These are phyloP conservation scores for Nitzschia palea DNA, from an alignment of 108 stramenopile species.

Conservation along the genomic window DNA sequence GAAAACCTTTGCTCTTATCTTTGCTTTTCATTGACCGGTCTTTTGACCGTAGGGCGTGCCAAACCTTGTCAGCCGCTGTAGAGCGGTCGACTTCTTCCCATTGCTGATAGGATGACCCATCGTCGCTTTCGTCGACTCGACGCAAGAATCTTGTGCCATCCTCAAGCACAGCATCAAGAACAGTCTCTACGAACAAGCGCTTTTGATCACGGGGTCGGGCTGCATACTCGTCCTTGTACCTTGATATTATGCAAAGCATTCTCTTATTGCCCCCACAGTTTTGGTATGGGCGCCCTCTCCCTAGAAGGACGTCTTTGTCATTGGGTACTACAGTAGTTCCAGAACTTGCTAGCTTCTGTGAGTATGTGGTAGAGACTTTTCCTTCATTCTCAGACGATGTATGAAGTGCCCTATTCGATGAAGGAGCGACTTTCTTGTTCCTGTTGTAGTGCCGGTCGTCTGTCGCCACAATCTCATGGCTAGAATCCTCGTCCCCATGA, in stretches of 20 bases:
- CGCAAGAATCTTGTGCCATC: constrained; percentile 1
- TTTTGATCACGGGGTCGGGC: neutral
- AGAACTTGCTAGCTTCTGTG: too few species aligned
- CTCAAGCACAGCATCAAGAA: neutral
- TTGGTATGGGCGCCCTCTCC: neutral
- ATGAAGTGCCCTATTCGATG: too few species aligned
- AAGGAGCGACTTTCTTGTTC: too few species aligned
- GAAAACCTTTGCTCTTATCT: neutral
- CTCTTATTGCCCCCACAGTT: neutral
- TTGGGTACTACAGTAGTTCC: too few species aligned
- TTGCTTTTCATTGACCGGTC: neutral
- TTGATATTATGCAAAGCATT: neutral
- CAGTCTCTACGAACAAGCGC: neutral
- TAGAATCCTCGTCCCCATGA: too few species aligned
- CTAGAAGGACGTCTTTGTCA: neutral
- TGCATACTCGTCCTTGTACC: neutral
- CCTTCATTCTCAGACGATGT: too few species aligned
- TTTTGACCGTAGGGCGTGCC: neutral
- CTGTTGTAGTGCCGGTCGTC: too few species aligned
- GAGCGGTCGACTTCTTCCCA: neutral
- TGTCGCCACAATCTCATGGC: too few species aligned
- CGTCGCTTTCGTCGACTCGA: neutral
- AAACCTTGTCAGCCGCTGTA: neutral
- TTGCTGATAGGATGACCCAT: neutral
- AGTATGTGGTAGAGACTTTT: too few species aligned